Base-by-base conservation (phyloP, 768 basidiomycete genomes). In the Russula abietina region DNA sequence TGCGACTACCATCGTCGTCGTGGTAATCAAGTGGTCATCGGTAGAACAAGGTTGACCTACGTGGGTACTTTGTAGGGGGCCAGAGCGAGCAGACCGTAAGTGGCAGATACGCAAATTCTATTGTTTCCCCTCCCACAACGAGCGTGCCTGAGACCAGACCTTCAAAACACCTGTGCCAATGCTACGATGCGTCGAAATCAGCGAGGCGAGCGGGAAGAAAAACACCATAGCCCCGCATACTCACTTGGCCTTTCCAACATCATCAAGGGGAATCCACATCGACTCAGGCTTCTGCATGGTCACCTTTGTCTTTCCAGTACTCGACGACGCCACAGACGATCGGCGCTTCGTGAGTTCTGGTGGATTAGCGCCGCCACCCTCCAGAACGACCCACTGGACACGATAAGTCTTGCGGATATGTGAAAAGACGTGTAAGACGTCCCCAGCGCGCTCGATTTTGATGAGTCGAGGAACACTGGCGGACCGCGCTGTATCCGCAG, bases 391-490 rank as follows among this genome's bases (percentile, higher is more conserved):
- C 87, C 88, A 89, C 66, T 86, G 84, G 19, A 83, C 79, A 61
- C 85, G 81, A 71, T 89, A 95, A 14, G 89, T 93, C 77, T 94
- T 93, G 69, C 78, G 84, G 70, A 95, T 90, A 71, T 98, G 94
- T 10, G 91, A 93, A 74, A 97, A 97, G 52, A 92, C 76, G 70
- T 96, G 93, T 3, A 86, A 61, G 41, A 95, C 83, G 62, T 87
- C 81, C 12, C 87, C 86, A 24, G 77, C 83, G 22, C 80, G 75
- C 60, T 75, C 74, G 57, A 86, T 76, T 61, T 77, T 74, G 43
- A 74, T 68, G 24, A 89, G 77, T 19, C 71, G 74, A 22, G 70
- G 52, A 16, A 59, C 56, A 62, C 14, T 30, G 28, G 28, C 48
- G 19, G 57, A 46, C 41, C 43, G 32, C 46, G 60, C 53, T 38